Base-by-base conservation (phyloP, 495 filamentous ascomycete genomes). In the Thozetella sp. region DNA sequence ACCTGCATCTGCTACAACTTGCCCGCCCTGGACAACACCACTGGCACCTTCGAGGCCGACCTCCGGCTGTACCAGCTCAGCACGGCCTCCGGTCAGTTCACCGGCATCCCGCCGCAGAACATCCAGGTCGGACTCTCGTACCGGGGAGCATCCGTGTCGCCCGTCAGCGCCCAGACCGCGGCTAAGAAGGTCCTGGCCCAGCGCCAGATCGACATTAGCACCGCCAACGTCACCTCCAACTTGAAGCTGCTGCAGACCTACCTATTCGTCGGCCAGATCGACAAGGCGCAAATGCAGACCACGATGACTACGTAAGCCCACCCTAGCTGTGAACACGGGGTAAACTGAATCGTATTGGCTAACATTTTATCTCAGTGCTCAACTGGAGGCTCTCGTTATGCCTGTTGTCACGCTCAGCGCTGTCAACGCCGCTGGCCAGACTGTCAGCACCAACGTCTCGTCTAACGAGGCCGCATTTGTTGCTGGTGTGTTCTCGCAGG, bases 1-100 rank as follows among this genome's bases (percentile, higher is more conserved):
- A 77, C 90, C n/a, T 84, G 85, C n/a, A 81, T 88, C 26, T 93
- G 90, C 80, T 93, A 92, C 70, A 93, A 93, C 63, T 63, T 93
- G 2, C 84, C 83, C 19, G 79, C 78, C 22, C 76, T 89, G 50
- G 77, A 91, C 69, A 86, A 80, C 66, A 65, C 61, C 1, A 85
- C 80, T 6, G 90, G 90, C 11, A 74, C 85, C 1, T 93, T 93
- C 67, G 78, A 87, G 68, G 88, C 88, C 22, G 90, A 92, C 65
- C 58, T 93, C 22, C 79, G 89, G 55, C 74, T 93, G 51, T 92
- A 87, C 71, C 83, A 83, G 61, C 70, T 91, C 46, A 81, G 82
- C 10, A 63, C 67, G 11, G 80, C 89, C 25, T 80, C 72, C 0
- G 86, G 82, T 17, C 73, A 74, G 9, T 93, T 90, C 73, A 61